A percentile compares a stretch with the other conserved stretches of the same genome.
Evolutionary conservation across 2,329 filamentous ascomycete genomes (phyloP).

Genomic region (Ceratocystis harringtonii): DNA sequence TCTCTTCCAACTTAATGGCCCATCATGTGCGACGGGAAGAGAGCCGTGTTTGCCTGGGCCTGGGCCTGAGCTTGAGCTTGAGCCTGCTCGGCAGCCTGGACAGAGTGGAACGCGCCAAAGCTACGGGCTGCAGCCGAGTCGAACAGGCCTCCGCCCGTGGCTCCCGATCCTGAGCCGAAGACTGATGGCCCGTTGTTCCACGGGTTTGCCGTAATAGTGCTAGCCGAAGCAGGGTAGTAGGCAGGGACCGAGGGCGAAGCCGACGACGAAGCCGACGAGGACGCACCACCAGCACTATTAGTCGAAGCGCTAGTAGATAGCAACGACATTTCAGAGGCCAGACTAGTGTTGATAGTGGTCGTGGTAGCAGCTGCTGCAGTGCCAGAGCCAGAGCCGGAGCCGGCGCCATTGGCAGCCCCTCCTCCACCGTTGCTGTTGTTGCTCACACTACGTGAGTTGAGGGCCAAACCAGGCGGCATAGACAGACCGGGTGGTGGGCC

Average conservation of each 20-base stretch:
- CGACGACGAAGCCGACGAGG: conserved; percentile 3
- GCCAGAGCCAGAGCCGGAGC: background rate
- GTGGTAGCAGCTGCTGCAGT: conserved; percentile 4
- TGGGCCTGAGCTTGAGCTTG: background rate
- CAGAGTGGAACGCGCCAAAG: background rate
- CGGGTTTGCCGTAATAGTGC: conserved; percentile 10
- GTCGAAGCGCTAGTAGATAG: conserved; percentile 18
- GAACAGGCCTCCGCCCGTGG: conserved; percentile 1
- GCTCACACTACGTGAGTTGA: conserved; percentile 18
- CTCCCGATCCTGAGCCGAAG: background rate
- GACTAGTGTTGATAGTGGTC: conserved; percentile 20
- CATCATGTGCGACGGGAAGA: conserved; percentile 25
- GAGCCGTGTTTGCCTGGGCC: background rate
- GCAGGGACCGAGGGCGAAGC: conserved; percentile 7
- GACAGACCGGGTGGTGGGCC: conserved; percentile 71
- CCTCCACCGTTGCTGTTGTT: background rate
- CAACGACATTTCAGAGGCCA: conserved; percentile 17
- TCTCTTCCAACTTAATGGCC: conserved; percentile 20
- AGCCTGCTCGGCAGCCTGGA: background rate
- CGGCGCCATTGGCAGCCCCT: background rate
- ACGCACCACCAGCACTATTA: background rate
- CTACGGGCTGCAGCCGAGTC: background rate
- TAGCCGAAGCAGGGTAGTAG: conserved; percentile 12
- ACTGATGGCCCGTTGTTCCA: conserved; percentile 13
- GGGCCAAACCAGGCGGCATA: conserved; percentile 54